Percentiles rank a stretch among this genome's conserved stretches.
Conservation (phyloP, 768 basidiomycete genomes). For the Dentipellis sp. region DNA sequence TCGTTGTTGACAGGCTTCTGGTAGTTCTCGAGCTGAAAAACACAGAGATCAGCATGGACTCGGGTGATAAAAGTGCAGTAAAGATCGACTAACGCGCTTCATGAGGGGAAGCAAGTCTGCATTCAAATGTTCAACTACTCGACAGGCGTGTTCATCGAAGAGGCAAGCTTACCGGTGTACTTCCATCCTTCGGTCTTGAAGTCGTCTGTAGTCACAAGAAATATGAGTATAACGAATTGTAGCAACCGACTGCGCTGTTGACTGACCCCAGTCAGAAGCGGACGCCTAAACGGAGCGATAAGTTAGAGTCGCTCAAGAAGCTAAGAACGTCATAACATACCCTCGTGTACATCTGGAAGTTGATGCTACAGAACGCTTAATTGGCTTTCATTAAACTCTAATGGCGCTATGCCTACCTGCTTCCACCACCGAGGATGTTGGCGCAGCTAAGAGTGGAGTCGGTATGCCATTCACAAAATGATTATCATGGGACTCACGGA, state of each 20-base stretch:
- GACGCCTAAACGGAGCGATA: slow-evolving; percentile 34
- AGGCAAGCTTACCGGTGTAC: slow-evolving; percentile 36
- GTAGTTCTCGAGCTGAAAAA: slow-evolving; percentile 58
- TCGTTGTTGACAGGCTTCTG: slow-evolving; percentile 63
- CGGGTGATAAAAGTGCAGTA: not conserved
- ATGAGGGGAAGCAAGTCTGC: slow-evolving; percentile 63
- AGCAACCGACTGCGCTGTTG: not conserved
- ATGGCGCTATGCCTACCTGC: slow-evolving; percentile 1
- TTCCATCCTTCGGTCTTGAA: slow-evolving; percentile 68
- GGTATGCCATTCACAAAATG: not conserved
- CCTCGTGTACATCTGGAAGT: slow-evolving; percentile 40
- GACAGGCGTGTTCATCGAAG: no score
- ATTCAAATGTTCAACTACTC: not conserved
- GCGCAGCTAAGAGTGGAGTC: slow-evolving; percentile 37
- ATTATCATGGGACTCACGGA: slow-evolving; percentile 33
- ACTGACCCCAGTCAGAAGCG: slow-evolving; percentile 59
- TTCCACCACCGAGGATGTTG: slow-evolving; percentile 28
- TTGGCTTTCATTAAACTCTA: not conserved
- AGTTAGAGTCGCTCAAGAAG: not conserved
- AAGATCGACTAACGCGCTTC: slow-evolving; percentile 40
- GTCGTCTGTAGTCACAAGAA: slow-evolving; percentile 35
- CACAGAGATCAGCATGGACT: not conserved
- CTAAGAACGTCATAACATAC: slow-evolving; percentile 17
- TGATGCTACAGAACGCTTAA: slow-evolving; percentile 40
- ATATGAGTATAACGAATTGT: slow-evolving; percentile 1